Conservation (phyloP, 768 basidiomycete species). For the Suillus luteus region DNA sequence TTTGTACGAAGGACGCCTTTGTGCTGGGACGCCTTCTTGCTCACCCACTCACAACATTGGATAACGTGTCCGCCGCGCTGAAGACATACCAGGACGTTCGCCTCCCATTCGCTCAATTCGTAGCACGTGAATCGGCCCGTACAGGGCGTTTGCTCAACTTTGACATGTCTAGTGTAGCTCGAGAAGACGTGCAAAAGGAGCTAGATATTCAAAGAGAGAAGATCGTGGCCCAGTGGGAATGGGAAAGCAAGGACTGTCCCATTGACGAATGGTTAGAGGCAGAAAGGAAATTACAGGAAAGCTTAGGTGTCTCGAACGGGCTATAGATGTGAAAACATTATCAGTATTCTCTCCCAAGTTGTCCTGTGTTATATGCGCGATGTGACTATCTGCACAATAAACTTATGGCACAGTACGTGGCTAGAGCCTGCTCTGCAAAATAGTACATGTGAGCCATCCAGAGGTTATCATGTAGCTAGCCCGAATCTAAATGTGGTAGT, state of each 20-base stretch:
- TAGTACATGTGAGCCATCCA: no score
- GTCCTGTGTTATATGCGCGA: no score
- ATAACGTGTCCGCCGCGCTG: neutral
- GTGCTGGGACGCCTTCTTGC: constrained; percentile 28
- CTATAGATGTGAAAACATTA: neutral
- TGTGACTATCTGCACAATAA: no score
- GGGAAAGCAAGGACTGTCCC: neutral
- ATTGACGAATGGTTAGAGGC: neutral
- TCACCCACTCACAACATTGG: constrained; percentile 18
- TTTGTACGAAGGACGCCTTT: constrained; percentile 20
- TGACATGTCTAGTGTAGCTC: constrained; percentile 12
- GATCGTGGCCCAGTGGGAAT: constrained; percentile 16
- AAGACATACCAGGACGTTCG: constrained; percentile 18
- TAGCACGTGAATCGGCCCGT: constrained; percentile 15
- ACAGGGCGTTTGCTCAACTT: constrained; percentile 20
- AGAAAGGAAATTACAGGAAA: neutral
- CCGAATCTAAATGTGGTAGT: no score
- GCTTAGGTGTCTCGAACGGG: neutral
- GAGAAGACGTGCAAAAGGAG: constrained; percentile 5
- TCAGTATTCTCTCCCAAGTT: neutral
- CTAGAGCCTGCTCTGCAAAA: no score
- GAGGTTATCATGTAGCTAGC: no score
- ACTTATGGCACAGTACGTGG: no score
- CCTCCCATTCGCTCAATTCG: constrained; percentile 18
- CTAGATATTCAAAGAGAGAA: constrained; percentile 13